These are phyloP conservation scores for Mollisia scopiformis DNA, from an alignment of 2,329 filamentous ascomycete genomes.

Conservation along the genomic window DNA sequence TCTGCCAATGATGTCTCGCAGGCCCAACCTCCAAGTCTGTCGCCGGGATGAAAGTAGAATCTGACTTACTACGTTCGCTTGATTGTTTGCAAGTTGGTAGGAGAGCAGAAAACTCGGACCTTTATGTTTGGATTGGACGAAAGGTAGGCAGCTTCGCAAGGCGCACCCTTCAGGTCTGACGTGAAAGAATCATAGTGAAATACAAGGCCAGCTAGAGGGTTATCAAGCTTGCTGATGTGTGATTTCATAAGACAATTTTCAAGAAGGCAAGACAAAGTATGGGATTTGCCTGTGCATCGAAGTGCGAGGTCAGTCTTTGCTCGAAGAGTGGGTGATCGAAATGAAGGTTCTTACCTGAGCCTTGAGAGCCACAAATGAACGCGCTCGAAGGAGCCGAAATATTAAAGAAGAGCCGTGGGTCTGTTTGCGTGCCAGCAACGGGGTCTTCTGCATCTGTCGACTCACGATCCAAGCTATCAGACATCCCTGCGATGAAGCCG, in stretches of 20 bases:
- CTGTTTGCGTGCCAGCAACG: constrained; percentile 9
- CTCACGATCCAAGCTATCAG: constrained; percentile 2
- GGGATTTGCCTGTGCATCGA: constrained; percentile 64
- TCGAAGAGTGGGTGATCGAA: too few species aligned
- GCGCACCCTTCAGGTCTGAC: constrained; percentile 33
- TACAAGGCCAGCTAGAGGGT: constrained; percentile 54
- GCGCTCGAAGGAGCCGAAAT: constrained; percentile 57
- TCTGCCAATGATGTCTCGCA: too few species aligned
- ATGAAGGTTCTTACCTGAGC: constrained; percentile 63
- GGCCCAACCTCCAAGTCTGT: too few species aligned
- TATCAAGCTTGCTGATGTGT: constrained; percentile 44
- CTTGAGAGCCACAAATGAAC: constrained; percentile 67
- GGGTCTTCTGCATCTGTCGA: background rate
- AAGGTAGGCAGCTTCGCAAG: constrained; percentile 60
- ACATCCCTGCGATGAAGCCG: constrained; percentile 21
- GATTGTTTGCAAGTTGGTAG: constrained; percentile 48
- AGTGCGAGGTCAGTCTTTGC: too few species aligned
- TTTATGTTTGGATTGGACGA: constrained; percentile 47
- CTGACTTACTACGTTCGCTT: constrained; percentile 45
- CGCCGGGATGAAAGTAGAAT: too few species aligned
- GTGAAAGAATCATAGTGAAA: constrained; percentile 59
- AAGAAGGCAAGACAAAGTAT: constrained; percentile 60
- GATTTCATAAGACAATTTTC: constrained; percentile 46
- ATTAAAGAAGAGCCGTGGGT: constrained; percentile 49
- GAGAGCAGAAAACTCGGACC: constrained; percentile 54